Percentiles rank a stretch among this genome's conserved stretches.
These are phyloP conservation scores for Jimgerdemannia lactiflua DNA, from an alignment of 192 early-diverging fungal species.

Conservation along the genomic window DNA sequence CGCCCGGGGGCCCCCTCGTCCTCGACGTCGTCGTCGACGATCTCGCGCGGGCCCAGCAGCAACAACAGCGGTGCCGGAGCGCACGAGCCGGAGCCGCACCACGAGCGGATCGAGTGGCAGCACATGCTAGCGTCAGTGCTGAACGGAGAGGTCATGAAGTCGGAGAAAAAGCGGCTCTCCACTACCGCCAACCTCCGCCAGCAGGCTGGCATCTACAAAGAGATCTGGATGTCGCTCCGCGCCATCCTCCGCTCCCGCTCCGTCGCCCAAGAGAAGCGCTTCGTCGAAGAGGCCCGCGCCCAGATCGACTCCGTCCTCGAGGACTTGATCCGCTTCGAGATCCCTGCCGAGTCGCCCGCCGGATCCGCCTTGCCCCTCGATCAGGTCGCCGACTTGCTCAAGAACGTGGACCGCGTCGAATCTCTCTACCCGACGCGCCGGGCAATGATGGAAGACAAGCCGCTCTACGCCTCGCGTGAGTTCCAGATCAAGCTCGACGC, in stretches of 20 bases:
- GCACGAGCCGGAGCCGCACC: conserved; percentile 34
- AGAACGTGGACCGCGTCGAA: conserved; percentile 76
- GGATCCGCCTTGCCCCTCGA: conserved; percentile 37
- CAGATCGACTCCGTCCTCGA: conserved; percentile 53
- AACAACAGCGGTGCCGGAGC: background rate
- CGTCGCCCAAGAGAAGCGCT: conserved; percentile 60
- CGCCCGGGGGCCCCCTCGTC: too few relatives aligned
- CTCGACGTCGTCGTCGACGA: too few relatives aligned
- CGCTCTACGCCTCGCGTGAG: conserved; percentile 60
- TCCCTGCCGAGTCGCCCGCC: conserved; percentile 28
- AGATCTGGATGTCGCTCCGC: conserved; percentile 71
- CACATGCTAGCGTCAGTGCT: conserved; percentile 81
- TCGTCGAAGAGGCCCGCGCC: conserved; percentile 62
- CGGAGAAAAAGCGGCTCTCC: conserved; percentile 72
- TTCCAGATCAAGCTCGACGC: conserved; percentile 74
- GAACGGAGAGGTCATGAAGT: conserved; percentile 78
- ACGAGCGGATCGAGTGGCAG: conserved; percentile 83
- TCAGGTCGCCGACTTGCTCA: conserved; percentile 67
- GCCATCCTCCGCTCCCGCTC: conserved; percentile 61
- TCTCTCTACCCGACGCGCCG: conserved; percentile 71
- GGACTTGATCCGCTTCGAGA: conserved; percentile 64
- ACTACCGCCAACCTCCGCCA: conserved; percentile 37
- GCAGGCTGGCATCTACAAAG: conserved; percentile 24
- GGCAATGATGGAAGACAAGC: conserved; percentile 57
- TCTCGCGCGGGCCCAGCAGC: too few relatives aligned